Base-by-base conservation (phyloP, 768 basidiomycete genomes). In the Suillus weaverae region DNA sequence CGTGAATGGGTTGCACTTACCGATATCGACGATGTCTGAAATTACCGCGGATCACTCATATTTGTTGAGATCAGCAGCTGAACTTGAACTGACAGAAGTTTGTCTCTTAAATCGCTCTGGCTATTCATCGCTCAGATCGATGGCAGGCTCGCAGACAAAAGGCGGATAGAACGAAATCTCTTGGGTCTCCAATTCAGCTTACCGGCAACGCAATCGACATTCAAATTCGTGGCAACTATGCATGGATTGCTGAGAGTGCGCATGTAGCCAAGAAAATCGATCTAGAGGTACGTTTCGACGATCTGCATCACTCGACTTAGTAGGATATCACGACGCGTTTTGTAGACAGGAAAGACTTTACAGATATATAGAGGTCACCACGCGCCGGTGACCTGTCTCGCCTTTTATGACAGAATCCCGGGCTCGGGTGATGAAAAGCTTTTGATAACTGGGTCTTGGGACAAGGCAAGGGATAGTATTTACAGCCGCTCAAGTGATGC, bases 381-480 rank as follows among this genome's bases (percentile, higher is more conserved):
- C 2, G 97, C 91, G 6, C 97, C 97, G 39, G 93, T 96, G 56
- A 96, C 96, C 4, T 87, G 84, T 39, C 78, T 99, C 38, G 87
- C 88, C 7, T 90, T 98, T 70, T 84, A 78, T 68, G 80, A 86
- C 67, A 79, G 75, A 62, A 68, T 62, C 18, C 66, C 69, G 32
- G 78, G 80, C 13, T 77, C 80, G 43, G 79, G 75, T 16, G 78
- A 83, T 63, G 77, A 73, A 14, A 80, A 82, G 66, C 74, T 91
- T 9, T 77, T 99, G 43, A 84, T 99, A 67, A 94, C 92, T 51
- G 95, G 92, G 26, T 95, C 95, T 54, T 99, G 97, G 97, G 97
- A 99, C 74, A 89, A 86, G 77, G 92, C 86, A 67, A 67, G 75
- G 63, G 30, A 68, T 68, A 53, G 60, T 61, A 2, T 48, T 30